A percentile compares a stretch with the other conserved stretches of the same genome.
These are phyloP conservation scores for Asterophora lycoperdoides DNA, from an alignment of 768 basidiomycete species.

Conservation along the genomic window DNA sequence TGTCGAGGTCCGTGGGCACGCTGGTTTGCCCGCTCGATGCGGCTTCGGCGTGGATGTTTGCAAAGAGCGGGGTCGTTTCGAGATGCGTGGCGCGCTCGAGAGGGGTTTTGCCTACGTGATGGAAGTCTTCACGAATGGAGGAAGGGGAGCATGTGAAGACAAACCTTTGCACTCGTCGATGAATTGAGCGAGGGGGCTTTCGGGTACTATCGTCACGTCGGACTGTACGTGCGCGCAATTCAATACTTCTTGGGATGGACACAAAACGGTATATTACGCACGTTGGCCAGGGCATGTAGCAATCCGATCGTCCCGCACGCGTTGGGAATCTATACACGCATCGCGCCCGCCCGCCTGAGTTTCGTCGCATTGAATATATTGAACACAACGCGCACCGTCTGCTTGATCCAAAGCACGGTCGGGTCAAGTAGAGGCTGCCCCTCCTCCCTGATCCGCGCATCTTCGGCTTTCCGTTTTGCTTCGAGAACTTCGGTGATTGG, in stretches of 20 bases:
- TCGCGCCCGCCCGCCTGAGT: neutral
- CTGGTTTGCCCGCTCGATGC: slow-evolving; percentile 68
- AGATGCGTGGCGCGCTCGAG: slow-evolving; percentile 72
- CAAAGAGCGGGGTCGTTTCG: slow-evolving; percentile 72
- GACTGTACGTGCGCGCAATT: slow-evolving; percentile 34
- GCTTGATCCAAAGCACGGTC: slow-evolving; percentile 83
- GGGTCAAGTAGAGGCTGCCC: slow-evolving; percentile 50
- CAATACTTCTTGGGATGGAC: neutral
- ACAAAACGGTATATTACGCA: slow-evolving; percentile 29
- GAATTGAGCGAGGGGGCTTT: slow-evolving; percentile 61
- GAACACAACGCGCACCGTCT: slow-evolving; percentile 53
- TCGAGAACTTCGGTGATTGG: slow-evolving; percentile 56
- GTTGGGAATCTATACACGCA: slow-evolving; percentile 56
- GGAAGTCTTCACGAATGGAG: neutral
- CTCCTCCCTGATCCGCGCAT: slow-evolving; percentile 44
- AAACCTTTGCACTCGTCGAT: slow-evolving; percentile 59
- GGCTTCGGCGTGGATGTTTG: slow-evolving; percentile 68
- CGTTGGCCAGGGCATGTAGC: slow-evolving; percentile 80
- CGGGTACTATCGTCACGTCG: slow-evolving; percentile 49
- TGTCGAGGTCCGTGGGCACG: slow-evolving; percentile 59
- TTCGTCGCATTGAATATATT: neutral
- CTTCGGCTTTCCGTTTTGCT: slow-evolving; percentile 53
- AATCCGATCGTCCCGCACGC: slow-evolving; percentile 89
- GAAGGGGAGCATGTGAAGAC: slow-evolving; percentile 4
- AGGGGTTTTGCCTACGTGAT: slow-evolving; percentile 54